These are phyloP conservation scores for Candida adriatica DNA, from an alignment of 805 yeast species.

Conservation along the genomic window DNA sequence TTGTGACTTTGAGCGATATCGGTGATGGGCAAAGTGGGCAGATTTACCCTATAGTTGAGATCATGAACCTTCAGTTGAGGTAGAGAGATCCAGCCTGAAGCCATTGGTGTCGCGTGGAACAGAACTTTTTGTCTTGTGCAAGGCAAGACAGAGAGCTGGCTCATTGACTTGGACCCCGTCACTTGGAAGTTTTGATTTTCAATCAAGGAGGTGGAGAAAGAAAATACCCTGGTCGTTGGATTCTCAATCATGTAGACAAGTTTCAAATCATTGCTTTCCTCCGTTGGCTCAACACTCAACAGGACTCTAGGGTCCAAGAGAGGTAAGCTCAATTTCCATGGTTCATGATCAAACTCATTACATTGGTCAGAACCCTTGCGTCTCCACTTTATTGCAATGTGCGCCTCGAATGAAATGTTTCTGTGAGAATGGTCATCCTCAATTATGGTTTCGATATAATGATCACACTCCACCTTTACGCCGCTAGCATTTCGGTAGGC, in stretches of 20 bases:
- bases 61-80: slow-evolving; percentile 67
- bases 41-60: slow-evolving; percentile 54
- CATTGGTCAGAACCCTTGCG: slow-evolving; percentile 18
- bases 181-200: slow-evolving; percentile 30
- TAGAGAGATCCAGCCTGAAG: slow-evolving; percentile 29
- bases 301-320: slow-evolving; percentile 65
- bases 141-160: slow-evolving; percentile 42
- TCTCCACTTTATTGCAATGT: slow-evolving; percentile 28
- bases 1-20: slow-evolving; percentile 23
- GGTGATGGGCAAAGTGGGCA: slow-evolving; percentile 43
- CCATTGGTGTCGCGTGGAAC: slow-evolving; percentile 24
- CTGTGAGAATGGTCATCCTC: slow-evolving; percentile 33
- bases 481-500: slow-evolving; percentile 2
- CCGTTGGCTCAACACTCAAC: slow-evolving; percentile 28
- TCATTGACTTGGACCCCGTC: slow-evolving; percentile 27
- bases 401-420: slow-evolving; percentile 27
- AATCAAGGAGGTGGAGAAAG: slow-evolving; percentile 45
- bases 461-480: slow-evolving; percentile 11
- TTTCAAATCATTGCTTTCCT: slow-evolving; percentile 19
- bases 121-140: slow-evolving; percentile 41
- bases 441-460: slow-evolving; percentile 28
- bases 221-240: slow-evolving; percentile 64
- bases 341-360: slow-evolving; percentile 27
- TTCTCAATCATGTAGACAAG: slow-evolving; percentile 58
- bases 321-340: slow-evolving; percentile 52